These are phyloP conservation scores for Auriscalpium microsporum DNA, from an alignment of 768 basidiomycete genomes.

Conservation along the genomic window DNA sequence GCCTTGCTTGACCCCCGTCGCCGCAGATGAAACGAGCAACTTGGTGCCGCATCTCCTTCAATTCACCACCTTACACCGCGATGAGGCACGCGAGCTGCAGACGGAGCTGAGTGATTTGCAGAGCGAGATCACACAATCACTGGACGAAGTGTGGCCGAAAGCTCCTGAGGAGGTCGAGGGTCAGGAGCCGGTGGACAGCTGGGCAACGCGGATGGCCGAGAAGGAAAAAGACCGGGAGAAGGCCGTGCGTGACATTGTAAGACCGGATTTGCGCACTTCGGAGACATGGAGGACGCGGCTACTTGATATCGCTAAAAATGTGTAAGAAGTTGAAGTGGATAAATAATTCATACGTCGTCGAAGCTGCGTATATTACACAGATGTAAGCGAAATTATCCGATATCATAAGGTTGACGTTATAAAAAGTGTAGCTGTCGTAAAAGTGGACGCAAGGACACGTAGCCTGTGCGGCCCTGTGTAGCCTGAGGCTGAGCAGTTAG, in stretches of 20 bases:
- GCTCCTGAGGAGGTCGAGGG: constrained; percentile 27
- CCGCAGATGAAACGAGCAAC: constrained; percentile 53
- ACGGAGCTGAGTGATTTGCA: constrained; percentile 48
- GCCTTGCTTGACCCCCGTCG: constrained; percentile 3
- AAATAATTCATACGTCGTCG: too few species aligned
- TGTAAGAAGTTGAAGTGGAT: too few species aligned
- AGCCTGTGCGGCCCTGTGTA: too few species aligned
- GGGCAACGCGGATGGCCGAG: constrained; percentile 14
- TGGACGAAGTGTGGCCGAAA: constrained; percentile 63
- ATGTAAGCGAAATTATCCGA: too few species aligned
- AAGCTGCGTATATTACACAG: too few species aligned
- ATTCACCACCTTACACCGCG: constrained; percentile 56
- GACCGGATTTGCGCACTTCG: constrained; percentile 8
- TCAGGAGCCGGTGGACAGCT: constrained; percentile 14
- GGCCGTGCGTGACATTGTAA: constrained; percentile 6
- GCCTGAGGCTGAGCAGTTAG: too few species aligned
- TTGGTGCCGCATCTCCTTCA: constrained; percentile 74
- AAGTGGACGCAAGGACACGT: too few species aligned
- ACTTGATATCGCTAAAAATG: neutral
- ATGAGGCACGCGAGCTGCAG: constrained; percentile 62
- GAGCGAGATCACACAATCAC: constrained; percentile 40
- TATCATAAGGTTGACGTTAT: too few species aligned
- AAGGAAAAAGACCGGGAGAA: constrained; percentile 11
- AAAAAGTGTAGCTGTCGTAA: too few species aligned
- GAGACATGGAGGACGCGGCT: constrained; percentile 8